These are phyloP conservation scores for Claviceps spartinae DNA, from an alignment of 2,329 filamentous ascomycete genomes.

Conservation along the genomic window DNA sequence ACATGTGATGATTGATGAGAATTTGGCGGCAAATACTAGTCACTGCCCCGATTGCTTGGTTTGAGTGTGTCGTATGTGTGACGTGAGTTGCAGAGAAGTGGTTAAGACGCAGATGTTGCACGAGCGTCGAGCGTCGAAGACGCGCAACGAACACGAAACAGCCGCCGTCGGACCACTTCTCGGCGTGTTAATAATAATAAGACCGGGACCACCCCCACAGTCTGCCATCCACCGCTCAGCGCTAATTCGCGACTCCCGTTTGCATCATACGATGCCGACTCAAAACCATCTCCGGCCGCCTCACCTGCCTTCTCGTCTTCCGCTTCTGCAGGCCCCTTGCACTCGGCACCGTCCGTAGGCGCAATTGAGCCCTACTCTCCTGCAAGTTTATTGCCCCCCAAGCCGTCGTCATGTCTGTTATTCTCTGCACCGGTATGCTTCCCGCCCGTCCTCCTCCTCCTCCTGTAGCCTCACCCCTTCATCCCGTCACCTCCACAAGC, in stretches of 20 bases:
- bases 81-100: no score
- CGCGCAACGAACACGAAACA: no score
- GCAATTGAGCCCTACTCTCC: neutral
- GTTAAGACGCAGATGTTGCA: no score
- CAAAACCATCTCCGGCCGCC: neutral
- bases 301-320: neutral
- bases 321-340: neutral
- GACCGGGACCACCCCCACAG: no score
- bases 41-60: no score
- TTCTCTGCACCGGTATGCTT: slow-evolving; percentile 44
- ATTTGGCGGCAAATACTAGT: no score
- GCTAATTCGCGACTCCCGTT: neutral
- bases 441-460: neutral
- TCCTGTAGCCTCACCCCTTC: neutral
- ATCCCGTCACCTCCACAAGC: neutral
- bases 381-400: neutral
- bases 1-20: no score
- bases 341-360: neutral
- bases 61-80: no score
- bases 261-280: neutral
- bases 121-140: no score
- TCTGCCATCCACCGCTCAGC: neutral
- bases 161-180: no score
- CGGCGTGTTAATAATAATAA: no score
- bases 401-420: slow-evolving; percentile 39